Evolutionary conservation across 192 early-diverging fungal species (phyloP).

Genomic region (Entomortierella parvispora): DNA sequence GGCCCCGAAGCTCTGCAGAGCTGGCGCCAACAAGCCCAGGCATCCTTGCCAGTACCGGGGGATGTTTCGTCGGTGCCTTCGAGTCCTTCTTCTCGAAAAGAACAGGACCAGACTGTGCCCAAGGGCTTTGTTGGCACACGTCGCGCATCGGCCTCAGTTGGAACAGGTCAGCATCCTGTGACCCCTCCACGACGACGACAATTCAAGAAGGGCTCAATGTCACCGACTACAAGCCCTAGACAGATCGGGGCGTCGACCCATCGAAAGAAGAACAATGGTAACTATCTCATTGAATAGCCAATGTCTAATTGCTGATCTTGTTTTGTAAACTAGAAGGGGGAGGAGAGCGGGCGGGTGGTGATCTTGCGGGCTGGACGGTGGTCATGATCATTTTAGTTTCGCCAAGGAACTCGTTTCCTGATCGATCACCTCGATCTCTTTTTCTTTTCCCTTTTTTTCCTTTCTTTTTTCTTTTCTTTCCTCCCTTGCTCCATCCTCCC

Average conservation of each 20-base stretch:
- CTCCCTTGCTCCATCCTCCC: too few species aligned
- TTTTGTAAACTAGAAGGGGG: too few species aligned
- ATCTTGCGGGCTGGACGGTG: too few species aligned
- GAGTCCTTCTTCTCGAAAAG: neutral
- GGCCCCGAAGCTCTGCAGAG: slow-evolving; percentile 1
- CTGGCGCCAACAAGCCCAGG: slow-evolving; percentile 22
- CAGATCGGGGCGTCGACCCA: too few species aligned
- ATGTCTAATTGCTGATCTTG: too few species aligned
- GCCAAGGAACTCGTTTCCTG: too few species aligned
- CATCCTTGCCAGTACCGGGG: slow-evolving; percentile 11
- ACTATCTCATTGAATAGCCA: too few species aligned
- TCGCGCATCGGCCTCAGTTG: slow-evolving; percentile 27
- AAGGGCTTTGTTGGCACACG: slow-evolving; percentile 17
- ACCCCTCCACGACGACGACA: slow-evolving; percentile 28
- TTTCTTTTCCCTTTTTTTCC: too few species aligned
- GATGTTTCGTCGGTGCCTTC: neutral
- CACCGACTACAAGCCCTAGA: neutral
- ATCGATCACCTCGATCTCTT: too few species aligned
- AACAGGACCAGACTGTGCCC: slow-evolving; percentile 15
- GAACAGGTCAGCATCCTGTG: neutral
- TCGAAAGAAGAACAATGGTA: slow-evolving; percentile 27
- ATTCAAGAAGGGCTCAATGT: slow-evolving; percentile 21
- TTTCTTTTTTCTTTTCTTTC: too few species aligned
- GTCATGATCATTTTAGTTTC: too few species aligned
- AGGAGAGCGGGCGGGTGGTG: too few species aligned